These are phyloP conservation scores for Fusarium albosuccineum DNA, from an alignment of 2,329 filamentous ascomycete species.

Conservation along the genomic window DNA sequence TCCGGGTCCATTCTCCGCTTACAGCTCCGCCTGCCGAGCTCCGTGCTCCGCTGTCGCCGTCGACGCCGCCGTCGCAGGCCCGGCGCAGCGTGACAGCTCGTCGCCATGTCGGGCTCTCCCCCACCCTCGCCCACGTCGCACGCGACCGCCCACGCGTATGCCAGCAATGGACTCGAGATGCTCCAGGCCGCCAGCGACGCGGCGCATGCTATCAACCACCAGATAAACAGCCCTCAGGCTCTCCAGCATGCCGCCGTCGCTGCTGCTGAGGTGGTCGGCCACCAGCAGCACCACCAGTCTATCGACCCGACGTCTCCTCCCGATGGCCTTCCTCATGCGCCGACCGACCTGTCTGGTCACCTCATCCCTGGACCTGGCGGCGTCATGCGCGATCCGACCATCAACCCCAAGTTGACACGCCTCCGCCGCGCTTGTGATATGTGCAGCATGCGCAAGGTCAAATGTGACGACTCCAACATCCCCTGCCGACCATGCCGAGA, in stretches of 20 bases:
- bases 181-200: slow-evolving; percentile 61
- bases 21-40: slow-evolving; percentile 36
- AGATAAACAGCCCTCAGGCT: slow-evolving; percentile 53
- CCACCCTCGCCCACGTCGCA: slow-evolving; percentile 44
- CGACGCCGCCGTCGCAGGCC: slow-evolving; percentile 32
- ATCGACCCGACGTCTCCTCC: slow-evolving; percentile 28
- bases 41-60: slow-evolving; percentile 40
- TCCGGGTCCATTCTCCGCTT: slow-evolving; percentile 34
- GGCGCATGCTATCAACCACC: slow-evolving; percentile 51
- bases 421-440: slow-evolving; percentile 71
- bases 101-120: slow-evolving; percentile 46
- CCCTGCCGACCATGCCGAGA: slow-evolving; percentile 69
- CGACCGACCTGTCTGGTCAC: slow-evolving; percentile 43
- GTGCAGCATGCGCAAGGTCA: slow-evolving; percentile 73
- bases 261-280: slow-evolving; percentile 48
- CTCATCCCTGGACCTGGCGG: slow-evolving; percentile 41
- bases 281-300: slow-evolving; percentile 40
- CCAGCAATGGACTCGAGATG: slow-evolving; percentile 61
- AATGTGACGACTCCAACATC: slow-evolving; percentile 69
- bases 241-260: slow-evolving; percentile 56
- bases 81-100: slow-evolving; percentile 26
- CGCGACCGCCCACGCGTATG: slow-evolving; percentile 57
- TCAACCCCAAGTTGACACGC: slow-evolving; percentile 66
- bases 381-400: slow-evolving; percentile 55
- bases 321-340: slow-evolving; percentile 30